Evolutionary conservation across 164 flowering plant genomes (phyloP), one percentile per base, ranked within the genome.

Genomic region (Piper longum): DNA sequence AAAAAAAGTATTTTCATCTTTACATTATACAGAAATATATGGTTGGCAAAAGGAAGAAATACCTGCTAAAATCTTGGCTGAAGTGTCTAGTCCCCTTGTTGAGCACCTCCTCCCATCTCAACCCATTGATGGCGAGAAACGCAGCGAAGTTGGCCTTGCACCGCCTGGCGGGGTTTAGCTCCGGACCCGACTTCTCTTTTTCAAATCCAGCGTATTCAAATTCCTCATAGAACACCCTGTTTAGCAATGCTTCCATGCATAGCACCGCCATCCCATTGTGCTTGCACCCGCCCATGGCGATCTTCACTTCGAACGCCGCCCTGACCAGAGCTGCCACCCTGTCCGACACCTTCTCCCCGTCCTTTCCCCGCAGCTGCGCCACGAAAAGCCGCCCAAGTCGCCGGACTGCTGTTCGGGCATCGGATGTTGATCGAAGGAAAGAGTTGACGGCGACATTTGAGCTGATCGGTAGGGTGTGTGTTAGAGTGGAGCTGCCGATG

Each of bases 21-120:
- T 26, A 26, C 36, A 26, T 26, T 26, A 26, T 26, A 26, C 1
- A 26, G 36, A 26, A 26, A 26, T 26, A 26, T 26, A 26, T 26
- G 36, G 36, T 26, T 26, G 36, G 36, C 2, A 26, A 26, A 26
- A 26, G 36, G 36, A 26, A 26, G 36, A 26, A 26, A 26, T 48
- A 57, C 60, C 60, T 43, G 67, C 97, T 88, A 66, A 93, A 93
- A 5, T 82, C 83, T 63, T 88, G 96, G 60, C 95, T 85, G 73
- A 85, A 93, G 73, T 88, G 89, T 67, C 74, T 77, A 3, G 97
- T 88, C 57, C 98, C 98, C 51, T 84, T 86, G 56, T 44, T 85
- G 73, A 93, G 44, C 1, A 90, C 97, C 66, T 86, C 97, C 44
- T 93, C 91, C 98, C 98, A 93, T 1, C 82, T 82, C 54, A 93